Base-by-base conservation (phyloP, 2,329 filamentous ascomycete species). In the Coleophoma cylindrospora region DNA sequence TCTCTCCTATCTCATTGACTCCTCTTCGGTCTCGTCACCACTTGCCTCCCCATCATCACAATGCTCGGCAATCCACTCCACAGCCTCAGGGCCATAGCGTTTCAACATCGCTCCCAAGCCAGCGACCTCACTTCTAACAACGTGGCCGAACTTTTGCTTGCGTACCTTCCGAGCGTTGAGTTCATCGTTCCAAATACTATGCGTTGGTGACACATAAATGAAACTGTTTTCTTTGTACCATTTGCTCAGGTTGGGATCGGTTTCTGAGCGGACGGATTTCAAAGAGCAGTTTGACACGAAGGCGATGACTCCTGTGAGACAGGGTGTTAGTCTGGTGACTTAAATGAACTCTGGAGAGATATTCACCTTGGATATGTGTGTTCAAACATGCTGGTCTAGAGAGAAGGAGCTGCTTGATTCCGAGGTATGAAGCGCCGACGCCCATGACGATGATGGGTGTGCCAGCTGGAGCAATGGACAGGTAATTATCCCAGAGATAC, bases 401-500 rank as follows among this genome's bases (percentile, higher is more conserved):
- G 10, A 86, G 85, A 6, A 97, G 74, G 5, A 97, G 79, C 50
- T 91, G 80, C 51, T 94, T 86, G 44, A 96, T 80, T 2, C 89
- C 91, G 3, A 87, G 74, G 62, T 94, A 95, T 1, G 94, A 89
- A 60, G 90, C 86, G n/a, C 94, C 94, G 2, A 95, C 83, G 0
- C 94, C 92, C 64, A 99, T 76, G 19, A 99, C 74, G 64, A 95
- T 88, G 14, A 97, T 81, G 47, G 92, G 41, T 4, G 41, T 82
- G 6, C 85, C 83, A 0, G 80, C 75, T 2, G 86, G 79, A 46
- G 84, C 84, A 33, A 88, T 76, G 73, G 96, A 89, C 17, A 99
- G 83, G 63, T 96, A 96, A 64, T 99, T 99, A 60, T 96, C 91
- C 94, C 94, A 99, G 13, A 99, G 74, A 63, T 96, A 97, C 53